Conservation (phyloP, 202 grass and related monocot species). For the Eragrostis tef region DNA sequence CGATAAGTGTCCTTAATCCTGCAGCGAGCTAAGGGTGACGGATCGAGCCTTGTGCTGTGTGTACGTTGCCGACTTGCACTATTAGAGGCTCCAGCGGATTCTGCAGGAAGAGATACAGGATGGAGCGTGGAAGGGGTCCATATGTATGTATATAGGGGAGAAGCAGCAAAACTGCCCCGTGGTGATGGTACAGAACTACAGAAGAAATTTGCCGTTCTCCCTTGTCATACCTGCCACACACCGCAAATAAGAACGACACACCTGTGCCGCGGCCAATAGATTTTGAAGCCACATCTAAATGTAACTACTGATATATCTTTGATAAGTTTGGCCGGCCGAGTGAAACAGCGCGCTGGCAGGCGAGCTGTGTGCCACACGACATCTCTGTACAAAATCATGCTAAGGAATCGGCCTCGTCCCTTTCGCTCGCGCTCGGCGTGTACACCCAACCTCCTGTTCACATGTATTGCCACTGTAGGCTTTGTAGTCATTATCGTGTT, state of each 20-base stretch:
- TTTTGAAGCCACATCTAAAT: conserved; percentile 34
- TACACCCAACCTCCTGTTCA: neutral
- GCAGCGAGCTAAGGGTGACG: conserved; percentile 68
- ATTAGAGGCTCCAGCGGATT: conserved; percentile 29
- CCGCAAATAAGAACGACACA: neutral
- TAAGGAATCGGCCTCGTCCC: conserved; percentile 29
- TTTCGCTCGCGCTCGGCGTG: neutral
- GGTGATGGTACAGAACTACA: conserved; percentile 37
- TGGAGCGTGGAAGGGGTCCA: conserved; percentile 31
- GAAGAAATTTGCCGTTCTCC: conserved; percentile 17
- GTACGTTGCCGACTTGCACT: neutral
- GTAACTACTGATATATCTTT: conserved; percentile 22
- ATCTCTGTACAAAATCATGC: conserved; percentile 46
- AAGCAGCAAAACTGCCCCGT: conserved; percentile 6
- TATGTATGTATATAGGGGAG: conserved; percentile 11
- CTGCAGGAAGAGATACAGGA: conserved; percentile 8
- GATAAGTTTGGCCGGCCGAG: neutral
- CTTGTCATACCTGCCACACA: conserved; percentile 25
- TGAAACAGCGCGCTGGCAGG: conserved; percentile 21
- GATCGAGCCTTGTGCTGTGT: no score
- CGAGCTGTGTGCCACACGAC: neutral
- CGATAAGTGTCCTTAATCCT: conserved; percentile 35
- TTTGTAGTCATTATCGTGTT: neutral
- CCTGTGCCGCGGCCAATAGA: conserved; percentile 10
- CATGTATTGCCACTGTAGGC: neutral